Base-by-base conservation (phyloP, 768 basidiomycete genomes). In the Phanerodontia chrysosporium region DNA sequence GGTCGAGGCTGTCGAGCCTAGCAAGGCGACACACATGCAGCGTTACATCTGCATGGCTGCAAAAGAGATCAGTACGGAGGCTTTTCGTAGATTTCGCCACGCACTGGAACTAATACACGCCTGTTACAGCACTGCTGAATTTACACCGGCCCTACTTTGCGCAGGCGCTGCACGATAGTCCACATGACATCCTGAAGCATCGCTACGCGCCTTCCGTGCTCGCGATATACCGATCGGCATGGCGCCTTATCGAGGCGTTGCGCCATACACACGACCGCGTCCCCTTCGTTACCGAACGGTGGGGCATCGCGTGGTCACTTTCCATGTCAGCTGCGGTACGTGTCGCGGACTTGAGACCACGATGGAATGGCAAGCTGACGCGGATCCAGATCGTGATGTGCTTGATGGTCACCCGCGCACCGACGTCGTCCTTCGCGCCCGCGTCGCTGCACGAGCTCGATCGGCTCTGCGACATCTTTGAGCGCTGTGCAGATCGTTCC, bases 191-290 rank as follows among this genome's bases (percentile, higher is more conserved):
- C 2, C 73, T 85, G 49, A 77, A 77, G 57, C 87, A 90, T 64
- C 78, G 75, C 64, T 89, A 83, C 67, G 78, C 83, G 0, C 83
- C 85, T 0, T 91, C 89, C 1, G 84, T 89, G 5, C 79, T 87
- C 69, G 85, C 89, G 0, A 81, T 83, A 14, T 90, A 87, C 70
- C 84, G 86, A 1, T 86, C 86, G 1, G 83, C 87, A 3, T 89
- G 86, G 83, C 75, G 87, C 16, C 65, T 89, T 29, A 81, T 85
- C 42, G 75, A 80, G 48, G 76, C 76, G 0, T 72, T 86, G 53
- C 72, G 73, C 18, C 68, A 76, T n/a, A 70, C 76, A 1, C 81
- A 79, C 71, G 67, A 68, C 16, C 59, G 65, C 21, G 70, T 74
- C 4, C 78, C 82, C 1, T 69, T 75, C 1, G 61, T 82, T 5